phyloP scores from a whole-genome alignment of 1,139 yeast species.

The Kluyveromyces sp. region DNA sequence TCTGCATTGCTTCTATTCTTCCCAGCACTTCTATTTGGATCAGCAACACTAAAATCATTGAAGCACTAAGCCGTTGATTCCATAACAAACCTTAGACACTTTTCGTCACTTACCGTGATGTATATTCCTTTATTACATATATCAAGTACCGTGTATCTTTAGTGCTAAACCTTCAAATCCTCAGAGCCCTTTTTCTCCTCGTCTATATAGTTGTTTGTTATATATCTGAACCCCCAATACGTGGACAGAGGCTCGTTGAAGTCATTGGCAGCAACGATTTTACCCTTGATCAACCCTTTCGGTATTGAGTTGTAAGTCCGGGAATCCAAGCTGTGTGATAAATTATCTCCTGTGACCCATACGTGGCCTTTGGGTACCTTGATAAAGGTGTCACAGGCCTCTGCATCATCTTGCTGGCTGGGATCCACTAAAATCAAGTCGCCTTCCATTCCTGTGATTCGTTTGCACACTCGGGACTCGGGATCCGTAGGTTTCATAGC shows the following conservation, averaged over 20 bases:
- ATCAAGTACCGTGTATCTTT: background rate
- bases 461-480: slow-evolving; percentile 75
- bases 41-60: slow-evolving; percentile 44
- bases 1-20: slow-evolving; percentile 44
- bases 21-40: slow-evolving; percentile 60
- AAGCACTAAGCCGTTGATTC: background rate
- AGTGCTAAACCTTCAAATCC: background rate
- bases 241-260: slow-evolving; percentile 36
- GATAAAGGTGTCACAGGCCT: slow-evolving; percentile 49
- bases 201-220: slow-evolving; percentile 39
- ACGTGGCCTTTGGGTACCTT: slow-evolving; percentile 84
- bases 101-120: background rate
- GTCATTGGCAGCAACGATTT: slow-evolving; percentile 60
- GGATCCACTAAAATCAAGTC: slow-evolving; percentile 80
- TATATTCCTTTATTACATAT: background rate
- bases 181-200: slow-evolving; percentile 14
- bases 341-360: slow-evolving; percentile 95
- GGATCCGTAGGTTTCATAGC: slow-evolving; percentile 91
- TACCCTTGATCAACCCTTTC: slow-evolving; percentile 80
- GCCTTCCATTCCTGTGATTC: slow-evolving; percentile 96
- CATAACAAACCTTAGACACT: background rate
- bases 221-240: slow-evolving; percentile 49
- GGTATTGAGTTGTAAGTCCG: slow-evolving; percentile 85
- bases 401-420: slow-evolving; percentile 32
- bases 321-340: slow-evolving; percentile 84